phyloP scores from a whole-genome alignment of 1,139 yeast genomes.

The Magnusiomyces sp. region DNA sequence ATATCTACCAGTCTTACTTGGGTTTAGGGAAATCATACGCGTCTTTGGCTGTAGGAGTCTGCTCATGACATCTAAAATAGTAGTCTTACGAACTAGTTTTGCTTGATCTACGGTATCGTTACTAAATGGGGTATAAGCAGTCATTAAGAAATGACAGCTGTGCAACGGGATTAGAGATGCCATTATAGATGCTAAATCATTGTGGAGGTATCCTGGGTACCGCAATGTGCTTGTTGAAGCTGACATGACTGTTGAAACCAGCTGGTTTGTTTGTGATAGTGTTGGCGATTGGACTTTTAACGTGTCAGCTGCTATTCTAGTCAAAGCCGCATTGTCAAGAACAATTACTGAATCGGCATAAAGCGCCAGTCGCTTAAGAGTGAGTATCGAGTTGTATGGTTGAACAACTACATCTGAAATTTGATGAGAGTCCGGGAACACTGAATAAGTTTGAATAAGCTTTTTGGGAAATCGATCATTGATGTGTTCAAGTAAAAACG shows the following conservation, averaged over 20 bases:
- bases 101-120: conserved; percentile 51
- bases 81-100: conserved; percentile 57
- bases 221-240: conserved; percentile 80
- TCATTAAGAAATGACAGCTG: conserved; percentile 74
- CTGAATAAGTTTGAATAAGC: conserved; percentile 73
- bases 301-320: conserved; percentile 52
- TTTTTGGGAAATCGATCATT: conserved; percentile 80
- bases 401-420: conserved; percentile 95
- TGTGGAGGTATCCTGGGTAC: conserved; percentile 88
- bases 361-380: conserved; percentile 73
- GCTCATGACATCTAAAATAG: conserved; percentile 77
- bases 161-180: conserved; percentile 86
- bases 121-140: conserved; percentile 84
- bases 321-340: conserved; percentile 81
- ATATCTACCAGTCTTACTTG: conserved; percentile 40
- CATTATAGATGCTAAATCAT: conserved; percentile 72
- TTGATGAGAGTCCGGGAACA: conserved; percentile 67
- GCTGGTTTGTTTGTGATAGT: conserved; percentile 71
- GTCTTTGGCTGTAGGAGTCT: conserved; percentile 74
- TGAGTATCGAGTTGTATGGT: conserved; percentile 82
- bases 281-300: conserved; percentile 38
- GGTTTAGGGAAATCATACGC: conserved; percentile 50
- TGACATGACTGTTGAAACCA: conserved; percentile 78
- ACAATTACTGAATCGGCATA: conserved; percentile 81
- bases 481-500: conserved; percentile 65